A percentile compares a stretch with the other conserved stretches of the same genome.
Evolutionary conservation across 2,329 filamentous ascomycete genomes (phyloP).

Genomic region (Penicillium sp.): DNA sequence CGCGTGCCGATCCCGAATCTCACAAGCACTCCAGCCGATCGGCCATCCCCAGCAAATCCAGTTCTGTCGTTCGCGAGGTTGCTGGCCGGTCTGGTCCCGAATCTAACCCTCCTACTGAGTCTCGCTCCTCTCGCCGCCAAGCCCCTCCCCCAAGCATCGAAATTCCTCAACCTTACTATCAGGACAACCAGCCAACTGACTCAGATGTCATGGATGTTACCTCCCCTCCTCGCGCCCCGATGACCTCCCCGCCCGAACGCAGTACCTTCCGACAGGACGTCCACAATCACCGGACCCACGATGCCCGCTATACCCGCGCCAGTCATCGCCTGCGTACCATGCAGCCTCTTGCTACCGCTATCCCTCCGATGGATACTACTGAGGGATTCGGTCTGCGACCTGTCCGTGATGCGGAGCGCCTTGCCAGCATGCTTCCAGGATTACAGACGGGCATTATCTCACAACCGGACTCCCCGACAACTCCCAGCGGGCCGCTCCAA

Average conservation of each 20-base stretch:
- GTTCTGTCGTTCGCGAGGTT: slow-evolving; percentile 18
- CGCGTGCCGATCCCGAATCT: slow-evolving; percentile 78
- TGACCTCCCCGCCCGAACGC: slow-evolving; percentile 71
- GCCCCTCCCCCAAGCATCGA: slow-evolving; percentile 82
- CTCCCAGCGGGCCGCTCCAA: slow-evolving; percentile 69
- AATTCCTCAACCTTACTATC: slow-evolving; percentile 62
- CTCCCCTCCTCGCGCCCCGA: slow-evolving; percentile 62
- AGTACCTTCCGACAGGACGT: slow-evolving; percentile 61
- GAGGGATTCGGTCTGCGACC: slow-evolving; percentile 75
- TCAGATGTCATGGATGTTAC: slow-evolving; percentile 59
- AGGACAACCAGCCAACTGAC: slow-evolving; percentile 49
- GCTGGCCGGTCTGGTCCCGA: slow-evolving; percentile 44
- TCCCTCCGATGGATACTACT: slow-evolving; percentile 65
- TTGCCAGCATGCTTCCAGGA: slow-evolving; percentile 77
- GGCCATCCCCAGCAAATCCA: slow-evolving; percentile 25
- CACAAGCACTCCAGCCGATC: slow-evolving; percentile 48
- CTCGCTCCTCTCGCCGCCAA: slow-evolving; percentile 68
- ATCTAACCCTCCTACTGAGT: slow-evolving; percentile 56
- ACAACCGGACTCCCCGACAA: slow-evolving; percentile 90
- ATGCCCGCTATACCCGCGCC: slow-evolving; percentile 43
- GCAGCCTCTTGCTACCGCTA: slow-evolving; percentile 67
- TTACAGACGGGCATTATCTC: slow-evolving; percentile 70
- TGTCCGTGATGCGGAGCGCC: slow-evolving; percentile 76
- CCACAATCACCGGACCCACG: slow-evolving; percentile 49
- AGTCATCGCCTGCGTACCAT: slow-evolving; percentile 55